These are phyloP conservation scores for Bombardia bombarda DNA, from an alignment of 495 filamentous ascomycete species.

Conservation along the genomic window DNA sequence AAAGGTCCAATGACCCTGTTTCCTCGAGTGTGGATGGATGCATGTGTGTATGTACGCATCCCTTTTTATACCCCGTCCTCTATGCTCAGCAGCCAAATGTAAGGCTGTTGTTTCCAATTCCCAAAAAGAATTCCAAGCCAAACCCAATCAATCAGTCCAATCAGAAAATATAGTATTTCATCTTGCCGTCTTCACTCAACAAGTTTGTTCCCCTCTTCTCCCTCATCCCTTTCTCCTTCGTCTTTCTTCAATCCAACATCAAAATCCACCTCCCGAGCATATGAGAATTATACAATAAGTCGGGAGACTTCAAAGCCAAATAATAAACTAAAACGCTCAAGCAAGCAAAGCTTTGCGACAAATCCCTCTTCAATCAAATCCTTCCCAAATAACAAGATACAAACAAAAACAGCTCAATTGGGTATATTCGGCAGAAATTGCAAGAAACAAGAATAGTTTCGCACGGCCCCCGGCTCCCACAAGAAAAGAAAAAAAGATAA, in stretches of 20 bases:
- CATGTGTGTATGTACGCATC: too few relatives aligned
- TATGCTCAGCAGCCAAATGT: too few relatives aligned
- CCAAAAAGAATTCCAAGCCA: too few relatives aligned
- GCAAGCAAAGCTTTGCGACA: not conserved
- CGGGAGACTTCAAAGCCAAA: not conserved
- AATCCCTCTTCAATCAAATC: constrained; percentile 3
- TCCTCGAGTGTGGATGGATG: too few relatives aligned
- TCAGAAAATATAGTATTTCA: too few relatives aligned
- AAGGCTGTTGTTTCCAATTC: too few relatives aligned
- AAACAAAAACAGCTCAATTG: constrained; percentile 9
- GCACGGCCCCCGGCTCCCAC: not conserved
- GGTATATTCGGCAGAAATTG: constrained; percentile 16
- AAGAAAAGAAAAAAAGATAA: not conserved
- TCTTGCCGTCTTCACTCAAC: too few relatives aligned
- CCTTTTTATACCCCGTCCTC: too few relatives aligned
- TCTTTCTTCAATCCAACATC: not conserved
- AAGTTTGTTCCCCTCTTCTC: not conserved
- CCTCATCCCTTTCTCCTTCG: not conserved
- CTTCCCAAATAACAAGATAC: not conserved
- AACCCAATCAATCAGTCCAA: not conserved
- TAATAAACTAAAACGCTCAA: not conserved
- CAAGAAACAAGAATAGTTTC: constrained; percentile 3
- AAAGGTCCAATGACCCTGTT: too few relatives aligned
- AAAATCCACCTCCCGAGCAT: not conserved
- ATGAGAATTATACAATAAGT: not conserved